Base-by-base conservation (phyloP, 345 rosid species). In the Citropsis articulata region DNA sequence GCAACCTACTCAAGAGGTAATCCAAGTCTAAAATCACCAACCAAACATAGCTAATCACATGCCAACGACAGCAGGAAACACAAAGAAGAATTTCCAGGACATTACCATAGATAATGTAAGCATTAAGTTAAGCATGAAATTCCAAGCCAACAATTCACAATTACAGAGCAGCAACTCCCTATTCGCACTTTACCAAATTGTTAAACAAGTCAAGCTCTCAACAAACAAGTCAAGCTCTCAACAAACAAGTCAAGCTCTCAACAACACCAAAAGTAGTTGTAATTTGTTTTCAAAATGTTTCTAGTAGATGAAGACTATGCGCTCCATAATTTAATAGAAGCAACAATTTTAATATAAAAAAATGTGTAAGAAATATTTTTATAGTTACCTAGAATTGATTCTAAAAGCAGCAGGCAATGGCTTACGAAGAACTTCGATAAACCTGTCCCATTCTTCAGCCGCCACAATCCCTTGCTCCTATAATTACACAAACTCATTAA, bases 361-460 rank as follows among this genome's bases (percentile, higher is more conserved):
- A 45, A 36, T 36, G 40, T 42, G 50, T 45, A 45, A 45, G 50
- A 45, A 45, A 45, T 45, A 45, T 2, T 45, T 33, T 33, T 31
- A 0, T 19, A 9, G 13, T 16, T 62, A 91, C 99, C 93, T 91
- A 33, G 98, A 90, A 77, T 96, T 92, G 68, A 96, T 95, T 81
- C 99, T 85, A 87, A 96, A 96, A 78, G 98, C 97, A 74, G 98
- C 89, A n/a, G 98, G 98, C 86, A 96, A 85, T 2, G 99, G 97
- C 33, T 88, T 92, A 7, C 93, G 90, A 73, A 96, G 97, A 81
- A 84, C 57, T 60, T 89, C 92, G 40, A 90, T 80, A 75, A 96
- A 92, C 21, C 84, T 77, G 71, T 92, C 94, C 99, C 97, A 94
- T 76, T 96, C 99, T 36, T 96, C 91, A 21, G 85, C 71, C 9